Evolutionary conservation across 2,329 filamentous ascomycete species (phyloP).

Genomic region (Pseudogymnoascus sp.): DNA sequence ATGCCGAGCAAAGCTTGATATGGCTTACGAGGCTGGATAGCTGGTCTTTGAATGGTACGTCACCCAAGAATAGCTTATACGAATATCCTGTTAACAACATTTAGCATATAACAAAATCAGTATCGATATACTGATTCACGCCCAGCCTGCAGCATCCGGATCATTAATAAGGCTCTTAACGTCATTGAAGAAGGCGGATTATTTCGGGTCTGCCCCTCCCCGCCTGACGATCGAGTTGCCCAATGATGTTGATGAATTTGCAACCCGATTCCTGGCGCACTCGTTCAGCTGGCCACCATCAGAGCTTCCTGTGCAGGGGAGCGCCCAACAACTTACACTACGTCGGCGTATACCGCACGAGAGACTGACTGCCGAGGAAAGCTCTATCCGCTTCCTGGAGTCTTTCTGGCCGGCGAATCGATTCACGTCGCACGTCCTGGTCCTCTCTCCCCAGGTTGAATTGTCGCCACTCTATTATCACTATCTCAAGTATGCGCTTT

Average conservation of each 20-base stretch:
- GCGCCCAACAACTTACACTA: conserved; percentile 56
- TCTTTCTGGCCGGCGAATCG: conserved; percentile 74
- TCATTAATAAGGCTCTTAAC: conserved; percentile 69
- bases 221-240: conserved; percentile 82
- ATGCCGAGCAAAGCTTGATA: conserved; percentile 54
- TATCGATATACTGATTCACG: conserved; percentile 80
- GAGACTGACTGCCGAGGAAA: conserved; percentile 58
- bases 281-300: conserved; percentile 62
- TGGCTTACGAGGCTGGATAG: conserved; percentile 79
- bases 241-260: conserved; percentile 56
- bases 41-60: conserved; percentile 56
- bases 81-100: conserved; percentile 21
- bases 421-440: conserved; percentile 65
- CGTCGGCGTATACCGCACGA: conserved; percentile 64
- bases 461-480: conserved; percentile 77
- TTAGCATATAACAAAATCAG: conserved; percentile 70
- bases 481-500: conserved; percentile 70
- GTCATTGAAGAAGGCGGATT: conserved; percentile 71
- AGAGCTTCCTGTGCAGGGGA: conserved; percentile 28
- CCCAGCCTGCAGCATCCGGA: conserved; percentile 62
- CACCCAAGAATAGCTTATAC: conserved; percentile 4
- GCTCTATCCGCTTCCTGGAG: conserved; percentile 71
- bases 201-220: conserved; percentile 61
- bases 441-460: conserved; percentile 76
- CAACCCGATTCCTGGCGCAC: conserved; percentile 53